phyloP scores from a whole-genome alignment of 2,329 filamentous ascomycete species.

The Scleromitrula shiraiana region DNA sequence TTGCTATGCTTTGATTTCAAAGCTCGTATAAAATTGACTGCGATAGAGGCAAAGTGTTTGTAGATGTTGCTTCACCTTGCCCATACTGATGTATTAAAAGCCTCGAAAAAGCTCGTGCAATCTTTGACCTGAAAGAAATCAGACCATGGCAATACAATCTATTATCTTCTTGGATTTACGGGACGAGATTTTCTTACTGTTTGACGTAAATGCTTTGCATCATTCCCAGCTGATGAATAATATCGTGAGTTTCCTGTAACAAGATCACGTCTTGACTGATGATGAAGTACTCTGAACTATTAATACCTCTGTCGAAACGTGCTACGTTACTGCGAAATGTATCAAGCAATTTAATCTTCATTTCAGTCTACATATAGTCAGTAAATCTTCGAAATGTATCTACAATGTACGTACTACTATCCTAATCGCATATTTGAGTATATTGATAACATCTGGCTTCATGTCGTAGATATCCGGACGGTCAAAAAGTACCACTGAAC shows the following conservation, averaged over 20 bases:
- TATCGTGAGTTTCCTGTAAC: constrained; percentile 37
- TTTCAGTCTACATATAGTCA: constrained; percentile 27
- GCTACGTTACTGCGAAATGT: constrained; percentile 29
- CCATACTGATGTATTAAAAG: not conserved
- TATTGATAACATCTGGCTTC: constrained; percentile 35
- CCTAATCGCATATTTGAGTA: constrained; percentile 37
- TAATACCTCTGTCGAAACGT: constrained; percentile 18
- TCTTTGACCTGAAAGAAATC: not conserved
- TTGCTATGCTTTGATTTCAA: not conserved
- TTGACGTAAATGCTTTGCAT: constrained; percentile 33
- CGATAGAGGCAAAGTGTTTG: too few relatives aligned
- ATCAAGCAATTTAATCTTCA: constrained; percentile 34
- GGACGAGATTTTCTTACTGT: constrained; percentile 22
- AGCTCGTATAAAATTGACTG: not conserved
- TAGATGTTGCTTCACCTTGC: not conserved
- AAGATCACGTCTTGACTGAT: constrained; percentile 36
- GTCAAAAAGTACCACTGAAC: constrained; percentile 34
- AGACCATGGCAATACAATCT: not conserved
- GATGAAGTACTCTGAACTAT: constrained; percentile 30
- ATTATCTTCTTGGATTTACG: too few relatives aligned
- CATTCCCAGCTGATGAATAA: constrained; percentile 39
- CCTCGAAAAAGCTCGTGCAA: constrained; percentile 10
- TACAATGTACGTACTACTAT: constrained; percentile 30
- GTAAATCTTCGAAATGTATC: not conserved
- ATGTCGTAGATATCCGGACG: constrained; percentile 27